Evolutionary conservation across 306 rosid species (phyloP), one percentile per base, ranked within the genome.

Genomic region (Luffa aegyptiaca): DNA sequence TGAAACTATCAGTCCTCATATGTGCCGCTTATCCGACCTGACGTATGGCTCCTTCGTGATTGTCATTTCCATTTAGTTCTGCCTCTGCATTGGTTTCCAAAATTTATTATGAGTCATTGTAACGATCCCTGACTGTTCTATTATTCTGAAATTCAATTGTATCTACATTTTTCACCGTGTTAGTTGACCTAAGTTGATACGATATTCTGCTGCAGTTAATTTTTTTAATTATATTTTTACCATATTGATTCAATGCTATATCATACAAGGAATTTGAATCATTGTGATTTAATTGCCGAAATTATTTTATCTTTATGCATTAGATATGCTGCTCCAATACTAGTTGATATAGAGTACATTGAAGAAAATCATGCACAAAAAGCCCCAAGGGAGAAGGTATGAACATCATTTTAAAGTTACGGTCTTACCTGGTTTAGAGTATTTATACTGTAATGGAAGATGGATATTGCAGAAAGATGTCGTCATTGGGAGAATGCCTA

Each of bases 321-420:
- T 81, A 94, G 98, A 84, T 94, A 94, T 64, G 84, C 90, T 0
- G 97, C 98, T 83, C 97, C 97, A 10, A 92, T 94, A 80, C 10
- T 21, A 5, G 97, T 88, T 18, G 89, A 89, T 76, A 82, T 94
- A 8, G 97, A 92, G 79, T 90, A 92, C 77, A 83, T 82, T n/a
- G 83, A 84, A 49, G 91, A 88, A 83, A 88, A 86, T 83, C 88
- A 76, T 58, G 84, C 84, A 79, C 83, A 85, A 56, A 82, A 79
- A 68, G 81, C 5, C 12, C 80, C 0, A 82, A 45, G 57, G 18
- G 77, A 2, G 35, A 92, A 83, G 97, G 98, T 93, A 85, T 20
- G 48, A 59, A 36, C 79, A 80, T 41, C 75, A 70, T 26, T 6
- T 10, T 26, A 33, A 44, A 33, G 11, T 18, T 63, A 16, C 0